Percentiles rank a stretch among this genome's conserved stretches.
These are phyloP conservation scores for Ophiobolus disseminans DNA, from an alignment of 2,329 filamentous ascomycete species.

Conservation along the genomic window DNA sequence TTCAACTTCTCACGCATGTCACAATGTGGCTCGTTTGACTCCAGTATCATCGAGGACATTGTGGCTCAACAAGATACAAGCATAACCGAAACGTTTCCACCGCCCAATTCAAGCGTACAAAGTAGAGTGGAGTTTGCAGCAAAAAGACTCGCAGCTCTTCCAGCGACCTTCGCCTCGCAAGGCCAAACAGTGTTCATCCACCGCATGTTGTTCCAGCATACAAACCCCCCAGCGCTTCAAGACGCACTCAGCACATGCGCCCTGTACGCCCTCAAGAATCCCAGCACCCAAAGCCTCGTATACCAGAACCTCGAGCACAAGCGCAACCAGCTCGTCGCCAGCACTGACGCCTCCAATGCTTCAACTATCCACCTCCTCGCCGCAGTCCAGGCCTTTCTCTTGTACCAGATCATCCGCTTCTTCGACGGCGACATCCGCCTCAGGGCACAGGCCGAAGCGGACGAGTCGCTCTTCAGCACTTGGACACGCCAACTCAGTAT, in stretches of 20 bases:
- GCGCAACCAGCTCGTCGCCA: conserved; percentile 8
- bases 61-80: neutral
- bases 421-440: conserved; percentile 35
- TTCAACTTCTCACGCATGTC: conserved; percentile 11
- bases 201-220: conserved; percentile 11
- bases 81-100: neutral
- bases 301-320: conserved; percentile 12
- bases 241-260: conserved; percentile 19
- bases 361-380: conserved; percentile 13
- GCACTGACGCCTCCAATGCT: neutral
- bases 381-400: conserved; percentile 28
- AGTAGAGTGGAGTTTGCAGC: conserved; percentile 11
- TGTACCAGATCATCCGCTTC: conserved; percentile 38
- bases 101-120: neutral
- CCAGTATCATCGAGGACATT: conserved; percentile 2
- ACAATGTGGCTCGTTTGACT: neutral
- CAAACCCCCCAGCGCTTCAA: conserved; percentile 7
- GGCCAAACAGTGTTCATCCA: conserved; percentile 19
- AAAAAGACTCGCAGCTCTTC: conserved; percentile 7
- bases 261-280: conserved; percentile 11
- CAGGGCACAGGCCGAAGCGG: conserved; percentile 26
- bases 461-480: conserved; percentile 22
- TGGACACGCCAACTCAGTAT: neutral
- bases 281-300: conserved; percentile 10
- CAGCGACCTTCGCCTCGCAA: conserved; percentile 11